Evolutionary conservation across 169 alveolate genomes (phyloP), one percentile per base, ranked within the genome.

Genomic region (Plasmodium chabaudi): DNA sequence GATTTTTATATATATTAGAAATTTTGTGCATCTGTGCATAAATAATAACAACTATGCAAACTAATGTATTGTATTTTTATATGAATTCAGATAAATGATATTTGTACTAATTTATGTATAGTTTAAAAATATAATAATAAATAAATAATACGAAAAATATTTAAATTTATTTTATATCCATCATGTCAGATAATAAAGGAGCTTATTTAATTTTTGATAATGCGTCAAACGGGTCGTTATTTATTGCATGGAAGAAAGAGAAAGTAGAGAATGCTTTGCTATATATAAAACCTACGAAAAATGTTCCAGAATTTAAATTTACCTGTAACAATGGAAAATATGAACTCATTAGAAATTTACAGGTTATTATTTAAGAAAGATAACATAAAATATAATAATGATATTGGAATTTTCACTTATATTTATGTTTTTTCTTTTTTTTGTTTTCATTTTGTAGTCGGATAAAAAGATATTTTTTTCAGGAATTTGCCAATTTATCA

Each of bases 201-300:
- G 94, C 92, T 25, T 91, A 91, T 63, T 70, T 91, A 53, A 21
- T 51, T 34, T 91, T 91, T 71, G 92, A 91, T 77, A 71, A 68
- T 39, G 92, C 90, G n/a, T 79, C 92, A 27, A 91, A 86, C 74
- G 94, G 94, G 47, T 70, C 94, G 17, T 65, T 91, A 57, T 91
- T 91, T 72, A 75, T 91, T 46, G 77, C 73, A 55, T 91, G 94
- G 94, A 91, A 72, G 44, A 77, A 60, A 25, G 61, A 34, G 65
- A 72, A 61, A 46, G 90, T 91, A 17, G 91, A 55, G 17, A 63
- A 72, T 21, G 94, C 94, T 19, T 49, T 91, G 34, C 61, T 89
- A 49, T 91, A 49, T 57, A 70, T 86, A 57, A 67, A 17, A 42
- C 94, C 94, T n/a, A 75, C 86, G 49, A 87, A 59, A 71, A 15